phyloP scores from a whole-genome alignment of 345 rosid genomes.

The Linum lewisii region DNA sequence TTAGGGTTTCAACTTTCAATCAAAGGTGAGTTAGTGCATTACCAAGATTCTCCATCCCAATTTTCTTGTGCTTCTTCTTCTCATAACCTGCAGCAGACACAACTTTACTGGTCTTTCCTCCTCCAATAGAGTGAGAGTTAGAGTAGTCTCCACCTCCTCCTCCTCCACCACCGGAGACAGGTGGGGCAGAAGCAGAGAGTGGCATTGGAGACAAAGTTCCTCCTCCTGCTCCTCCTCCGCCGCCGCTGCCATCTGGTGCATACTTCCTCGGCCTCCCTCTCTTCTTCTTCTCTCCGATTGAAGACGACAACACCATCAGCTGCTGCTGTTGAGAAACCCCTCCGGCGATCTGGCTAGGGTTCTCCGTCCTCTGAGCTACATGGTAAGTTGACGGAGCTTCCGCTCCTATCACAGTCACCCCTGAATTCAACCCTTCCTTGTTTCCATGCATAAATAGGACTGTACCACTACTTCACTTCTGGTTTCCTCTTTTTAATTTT shows the following conservation, averaged over 20 bases:
- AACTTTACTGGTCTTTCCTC: conserved; percentile 38
- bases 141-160: conserved; percentile 24
- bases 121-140: conserved; percentile 10
- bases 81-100: conserved; percentile 35
- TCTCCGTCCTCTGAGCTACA: conserved; percentile 52
- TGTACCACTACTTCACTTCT: conserved; percentile 4
- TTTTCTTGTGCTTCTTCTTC: conserved; percentile 39
- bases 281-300: conserved; percentile 63
- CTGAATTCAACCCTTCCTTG: conserved; percentile 47
- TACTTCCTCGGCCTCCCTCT: conserved; percentile 84
- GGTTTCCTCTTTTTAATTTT: conserved; percentile 10
- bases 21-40: conserved; percentile 6
- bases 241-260: conserved; percentile 50
- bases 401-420: conserved; percentile 66
- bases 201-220: conserved; percentile 52
- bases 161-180: conserved; percentile 3
- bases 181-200: conserved; percentile 38
- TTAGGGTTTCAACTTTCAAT: too few relatives aligned
- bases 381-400: conserved; percentile 69
- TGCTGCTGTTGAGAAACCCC: conserved; percentile 21
- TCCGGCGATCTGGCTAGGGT: conserved; percentile 30
- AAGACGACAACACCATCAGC: conserved; percentile 15
- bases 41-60: conserved; percentile 45
- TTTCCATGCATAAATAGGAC: conserved; percentile 41
- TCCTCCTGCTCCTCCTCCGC: too few relatives aligned